A percentile compares a stretch with the other conserved stretches of the same genome.
Evolutionary conservation across 148 eudicot species (phyloP).

Genomic region (Beta vulgaris): DNA sequence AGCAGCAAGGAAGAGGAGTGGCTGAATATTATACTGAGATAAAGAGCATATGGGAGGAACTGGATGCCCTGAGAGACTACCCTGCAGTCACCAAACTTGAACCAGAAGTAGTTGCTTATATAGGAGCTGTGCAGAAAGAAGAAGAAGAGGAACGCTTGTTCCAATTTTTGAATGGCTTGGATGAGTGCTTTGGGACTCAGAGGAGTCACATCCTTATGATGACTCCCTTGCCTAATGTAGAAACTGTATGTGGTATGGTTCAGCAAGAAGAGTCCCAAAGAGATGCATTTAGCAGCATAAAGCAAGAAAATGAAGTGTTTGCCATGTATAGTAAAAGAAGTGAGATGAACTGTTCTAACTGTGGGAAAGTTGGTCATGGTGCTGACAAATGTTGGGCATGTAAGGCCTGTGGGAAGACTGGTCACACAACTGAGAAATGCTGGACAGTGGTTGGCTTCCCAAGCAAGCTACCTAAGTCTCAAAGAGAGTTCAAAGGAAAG

Average conservation of each 20-base stretch:
- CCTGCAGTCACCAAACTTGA: neutral
- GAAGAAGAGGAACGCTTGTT: neutral
- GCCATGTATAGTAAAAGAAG: neutral
- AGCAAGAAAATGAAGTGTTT: neutral
- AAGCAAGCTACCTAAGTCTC: too few species aligned
- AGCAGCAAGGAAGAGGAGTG: neutral
- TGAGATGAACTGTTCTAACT: neutral
- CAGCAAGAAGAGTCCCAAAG: neutral
- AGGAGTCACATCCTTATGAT: too few species aligned
- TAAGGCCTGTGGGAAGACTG: too few species aligned
- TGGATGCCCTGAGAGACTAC: neutral
- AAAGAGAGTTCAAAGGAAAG: too few species aligned
- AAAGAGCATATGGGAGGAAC: too few species aligned
- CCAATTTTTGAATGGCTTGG: neutral
- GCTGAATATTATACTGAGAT: neutral
- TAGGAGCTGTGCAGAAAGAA: too few species aligned
- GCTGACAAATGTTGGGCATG: too few species aligned
- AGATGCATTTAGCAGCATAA: neutral
- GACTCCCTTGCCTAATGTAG: neutral
- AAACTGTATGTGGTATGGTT: neutral
- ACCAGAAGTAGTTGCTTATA: neutral
- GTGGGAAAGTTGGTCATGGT: too few species aligned
- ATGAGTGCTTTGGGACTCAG: neutral
- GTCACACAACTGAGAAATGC: neutral
- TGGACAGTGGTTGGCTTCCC: neutral